phyloP scores from a whole-genome alignment of 164 flowering plant genomes.

The Dillenia turbinata region DNA sequence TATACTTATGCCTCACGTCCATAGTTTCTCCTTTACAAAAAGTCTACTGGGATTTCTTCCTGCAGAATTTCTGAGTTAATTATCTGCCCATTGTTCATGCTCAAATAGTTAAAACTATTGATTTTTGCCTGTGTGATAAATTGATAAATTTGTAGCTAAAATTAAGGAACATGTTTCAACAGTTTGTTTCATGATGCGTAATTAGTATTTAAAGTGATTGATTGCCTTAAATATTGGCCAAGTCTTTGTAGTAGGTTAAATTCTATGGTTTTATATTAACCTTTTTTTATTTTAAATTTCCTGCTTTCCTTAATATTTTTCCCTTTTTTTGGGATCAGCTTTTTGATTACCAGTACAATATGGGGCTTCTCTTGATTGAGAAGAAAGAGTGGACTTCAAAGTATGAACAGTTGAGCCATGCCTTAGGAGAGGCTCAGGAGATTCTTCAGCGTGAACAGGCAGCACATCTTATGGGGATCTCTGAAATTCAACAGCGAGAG shows the following conservation, averaged over 20 bases:
- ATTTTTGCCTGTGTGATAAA: no score
- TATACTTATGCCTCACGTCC: no score
- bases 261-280: not conserved
- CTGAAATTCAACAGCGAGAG: constrained; percentile 70
- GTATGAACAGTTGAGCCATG: constrained; percentile 48
- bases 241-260: not conserved
- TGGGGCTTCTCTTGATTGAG: constrained; percentile 93
- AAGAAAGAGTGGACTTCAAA: constrained; percentile 69
- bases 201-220: not conserved
- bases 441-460: constrained; percentile 68
- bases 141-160: no score
- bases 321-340: constrained; percentile 42
- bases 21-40: no score
- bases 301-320: not conserved
- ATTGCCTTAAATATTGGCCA: not conserved
- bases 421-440: constrained; percentile 58
- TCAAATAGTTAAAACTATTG: no score
- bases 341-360: constrained; percentile 75
- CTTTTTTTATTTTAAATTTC: not conserved
- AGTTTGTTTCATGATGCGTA: no score
- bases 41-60: no score
- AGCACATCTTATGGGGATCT: constrained; percentile 54
- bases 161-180: no score
- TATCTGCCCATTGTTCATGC: no score
- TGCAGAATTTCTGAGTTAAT: no score